Percentiles rank a stretch among this genome's conserved stretches.
phyloP scores from a whole-genome alignment of 1,139 yeast genomes.

The Geotrichum restrictum region DNA sequence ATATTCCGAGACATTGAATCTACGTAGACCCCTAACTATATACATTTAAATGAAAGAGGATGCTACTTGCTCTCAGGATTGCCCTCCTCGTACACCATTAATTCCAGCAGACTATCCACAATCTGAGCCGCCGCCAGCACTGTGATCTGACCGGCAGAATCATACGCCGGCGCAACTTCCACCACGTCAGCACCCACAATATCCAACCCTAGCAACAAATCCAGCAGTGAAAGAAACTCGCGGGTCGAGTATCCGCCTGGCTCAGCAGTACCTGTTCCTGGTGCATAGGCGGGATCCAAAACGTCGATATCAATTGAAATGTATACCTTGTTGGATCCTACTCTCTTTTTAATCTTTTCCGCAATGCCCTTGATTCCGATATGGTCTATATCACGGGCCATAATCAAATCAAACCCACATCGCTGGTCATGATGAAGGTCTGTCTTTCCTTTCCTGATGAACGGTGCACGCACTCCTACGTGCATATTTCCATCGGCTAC shows the following conservation, averaged over 20 bases:
- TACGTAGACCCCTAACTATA: too few relatives aligned
- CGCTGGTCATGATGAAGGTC: conserved; percentile 62
- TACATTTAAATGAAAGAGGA: too few relatives aligned
- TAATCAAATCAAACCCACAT: conserved; percentile 60
- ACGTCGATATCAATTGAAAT: conserved; percentile 74
- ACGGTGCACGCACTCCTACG: conserved; percentile 65
- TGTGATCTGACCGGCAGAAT: conserved; percentile 58
- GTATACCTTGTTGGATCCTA: conserved; percentile 62
- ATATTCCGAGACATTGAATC: too few relatives aligned
- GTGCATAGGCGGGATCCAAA: conserved; percentile 73
- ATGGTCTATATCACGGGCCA: conserved; percentile 67
- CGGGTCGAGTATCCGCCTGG: conserved; percentile 78
- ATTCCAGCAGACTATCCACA: conserved; percentile 37
- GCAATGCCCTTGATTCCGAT: conserved; percentile 46
- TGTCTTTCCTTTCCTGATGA: conserved; percentile 20
- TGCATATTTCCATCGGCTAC: conserved; percentile 55
- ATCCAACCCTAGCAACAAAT: conserved; percentile 55
- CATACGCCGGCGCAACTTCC: conserved; percentile 73
- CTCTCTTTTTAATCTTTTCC: conserved; percentile 49
- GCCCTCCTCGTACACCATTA: conserved; percentile 25
- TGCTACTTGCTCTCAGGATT: background rate
- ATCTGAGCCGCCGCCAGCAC: conserved; percentile 74
- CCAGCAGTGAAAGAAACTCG: conserved; percentile 59
- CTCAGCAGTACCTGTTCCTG: conserved; percentile 82
- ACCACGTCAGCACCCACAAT: conserved; percentile 77